Conservation (phyloP, 371 early-diverging fungal species). For the Circinella umbellata region DNA sequence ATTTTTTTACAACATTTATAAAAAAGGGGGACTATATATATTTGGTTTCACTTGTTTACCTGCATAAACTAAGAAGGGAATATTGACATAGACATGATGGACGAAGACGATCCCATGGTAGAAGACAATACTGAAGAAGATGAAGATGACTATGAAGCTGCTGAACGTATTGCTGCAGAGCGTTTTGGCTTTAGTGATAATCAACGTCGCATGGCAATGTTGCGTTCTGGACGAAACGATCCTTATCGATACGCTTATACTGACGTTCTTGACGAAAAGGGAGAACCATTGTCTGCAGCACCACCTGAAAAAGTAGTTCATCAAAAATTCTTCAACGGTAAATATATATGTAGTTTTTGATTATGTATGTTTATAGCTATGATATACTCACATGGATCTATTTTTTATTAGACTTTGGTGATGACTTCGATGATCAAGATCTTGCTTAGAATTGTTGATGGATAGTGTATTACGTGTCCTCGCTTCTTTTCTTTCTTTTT, state of each 20-base stretch:
- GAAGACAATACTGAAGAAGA: slow-evolving; percentile 16
- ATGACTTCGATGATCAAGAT: slow-evolving; percentile 19
- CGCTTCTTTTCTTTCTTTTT: too few relatives aligned
- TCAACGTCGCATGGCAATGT: slow-evolving; percentile 2
- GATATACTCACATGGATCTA: too few relatives aligned
- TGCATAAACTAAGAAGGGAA: too few relatives aligned
- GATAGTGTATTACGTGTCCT: too few relatives aligned
- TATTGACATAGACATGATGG: slow-evolving; percentile 4
- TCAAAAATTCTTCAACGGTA: slow-evolving; percentile 24
- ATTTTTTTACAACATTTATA: too few relatives aligned
- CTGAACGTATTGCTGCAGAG: slow-evolving; percentile 4
- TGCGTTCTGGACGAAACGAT: slow-evolving; percentile 2
- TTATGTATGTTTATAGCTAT: too few relatives aligned
- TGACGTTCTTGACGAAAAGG: slow-evolving; percentile 22
- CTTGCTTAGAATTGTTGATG: not conserved
- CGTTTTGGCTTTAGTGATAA: slow-evolving; percentile 3
- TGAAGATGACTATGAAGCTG: slow-evolving; percentile 3
- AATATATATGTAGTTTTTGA: not conserved
- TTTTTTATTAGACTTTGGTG: slow-evolving; percentile 11
- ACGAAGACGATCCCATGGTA: slow-evolving; percentile 15
- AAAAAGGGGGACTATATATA: too few relatives aligned
- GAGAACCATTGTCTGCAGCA: slow-evolving; percentile 13
- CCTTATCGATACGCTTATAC: slow-evolving; percentile 2
- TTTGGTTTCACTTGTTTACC: too few relatives aligned
- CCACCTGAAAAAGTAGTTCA: slow-evolving; percentile 24